Evolutionary conservation across 2,329 filamentous ascomycete genomes (phyloP), one percentile per base, ranked within the genome.

Genomic region (Ascocoryne sarcoides): DNA sequence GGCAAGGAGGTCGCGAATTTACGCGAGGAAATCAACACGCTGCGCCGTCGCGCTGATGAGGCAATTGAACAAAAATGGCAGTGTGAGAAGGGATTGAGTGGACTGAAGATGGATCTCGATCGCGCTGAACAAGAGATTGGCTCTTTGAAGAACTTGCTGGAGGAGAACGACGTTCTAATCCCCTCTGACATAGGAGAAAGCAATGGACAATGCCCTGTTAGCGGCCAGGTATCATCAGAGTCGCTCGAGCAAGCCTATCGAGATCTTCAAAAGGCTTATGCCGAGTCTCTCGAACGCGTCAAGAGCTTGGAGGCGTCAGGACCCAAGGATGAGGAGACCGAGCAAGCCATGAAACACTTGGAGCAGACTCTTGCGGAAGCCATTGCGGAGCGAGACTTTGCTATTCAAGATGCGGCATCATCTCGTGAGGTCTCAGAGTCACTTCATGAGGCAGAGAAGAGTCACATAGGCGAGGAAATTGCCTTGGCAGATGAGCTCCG

Each of bases 51-150:
- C 39, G 90, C 90, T 20, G 90, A 98, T 54, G 90, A 96, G 49
- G 90, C 90, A 12, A 73, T 96, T 10, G 87, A 95, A 57, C 85
- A 94, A 56, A 96, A 96, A 63, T 96, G 86, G 82, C 84, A 93
- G 59, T 90, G 89, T 46, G 90, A 95, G 64, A 93, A 93, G 64
- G 87, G 87, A 14, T 68, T 96, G 2, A 75, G 78, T 38, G 87
- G 89, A 40, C 67, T 96, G 42, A 94, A 95, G 66, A 95, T 95
- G 84, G 90, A 96, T 58, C 76, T 98, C 31, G 92, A 96, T 62
- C 84, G 89, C 47, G 89, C 92, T 18, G 87, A 95, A 62, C 84
- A 92, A 60, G 92, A 98, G 65, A 94, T 94, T 20, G 70, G 76
- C 30, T 84, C 84, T n/a, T 72, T 98, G 30, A 79, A 86, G 32